These are phyloP conservation scores for Parmales sp. DNA, from an alignment of 108 stramenopile genomes.

Conservation along the genomic window DNA sequence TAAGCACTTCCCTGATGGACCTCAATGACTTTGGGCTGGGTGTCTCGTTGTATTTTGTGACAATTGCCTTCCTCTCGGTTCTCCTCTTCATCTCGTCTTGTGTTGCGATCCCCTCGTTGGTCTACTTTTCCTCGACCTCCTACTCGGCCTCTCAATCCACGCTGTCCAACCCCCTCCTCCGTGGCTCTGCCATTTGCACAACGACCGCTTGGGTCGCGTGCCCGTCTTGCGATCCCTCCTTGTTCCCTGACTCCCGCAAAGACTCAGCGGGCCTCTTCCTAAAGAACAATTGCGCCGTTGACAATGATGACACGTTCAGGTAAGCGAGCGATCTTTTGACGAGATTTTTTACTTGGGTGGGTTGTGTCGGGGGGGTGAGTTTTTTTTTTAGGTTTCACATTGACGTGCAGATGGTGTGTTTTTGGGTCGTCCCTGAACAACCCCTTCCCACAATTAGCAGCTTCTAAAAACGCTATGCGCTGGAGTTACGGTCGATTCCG, in stretches of 20 bases:
- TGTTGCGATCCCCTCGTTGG: too few relatives aligned
- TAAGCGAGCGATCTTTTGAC: constrained; percentile 10
- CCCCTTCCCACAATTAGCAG: too few relatives aligned
- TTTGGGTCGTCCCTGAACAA: too few relatives aligned
- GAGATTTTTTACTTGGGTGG: constrained; percentile 21
- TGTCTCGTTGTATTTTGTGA: background rate
- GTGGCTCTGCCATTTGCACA: constrained; percentile 39
- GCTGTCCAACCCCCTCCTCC: constrained; percentile 12
- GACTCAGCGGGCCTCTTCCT: background rate
- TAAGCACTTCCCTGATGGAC: too few relatives aligned
- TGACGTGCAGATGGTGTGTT: too few relatives aligned
- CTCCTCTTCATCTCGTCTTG: too few relatives aligned
- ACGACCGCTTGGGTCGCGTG: constrained; percentile 56
- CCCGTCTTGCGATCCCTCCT: constrained; percentile 16
- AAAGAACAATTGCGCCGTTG: constrained; percentile 11
- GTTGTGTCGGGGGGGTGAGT: constrained; percentile 15
- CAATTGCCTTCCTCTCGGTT: background rate
- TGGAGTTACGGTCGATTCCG: too few relatives aligned
- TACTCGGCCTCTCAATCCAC: too few relatives aligned
- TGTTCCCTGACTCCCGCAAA: too few relatives aligned
- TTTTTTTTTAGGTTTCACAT: too few relatives aligned
- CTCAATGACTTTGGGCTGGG: background rate
- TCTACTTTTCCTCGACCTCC: too few relatives aligned
- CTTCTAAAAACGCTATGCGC: too few relatives aligned
- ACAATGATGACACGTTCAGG: constrained; percentile 17